Evolutionary conservation across 2,329 filamentous ascomycete genomes (phyloP).

Genomic region (Stemphylium vesicarium): DNA sequence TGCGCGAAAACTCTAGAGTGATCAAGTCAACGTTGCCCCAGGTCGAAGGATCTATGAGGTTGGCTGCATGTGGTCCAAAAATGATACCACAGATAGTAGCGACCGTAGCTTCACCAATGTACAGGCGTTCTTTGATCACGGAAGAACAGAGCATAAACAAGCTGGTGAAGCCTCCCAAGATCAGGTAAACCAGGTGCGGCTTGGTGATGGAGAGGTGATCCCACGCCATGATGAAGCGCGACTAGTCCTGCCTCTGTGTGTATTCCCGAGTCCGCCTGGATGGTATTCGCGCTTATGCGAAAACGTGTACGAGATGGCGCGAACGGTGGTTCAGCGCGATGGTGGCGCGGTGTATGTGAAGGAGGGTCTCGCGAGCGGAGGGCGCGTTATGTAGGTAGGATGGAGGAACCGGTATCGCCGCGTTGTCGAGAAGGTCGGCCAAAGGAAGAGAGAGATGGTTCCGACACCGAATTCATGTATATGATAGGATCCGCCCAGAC

Average conservation of each 20-base stretch:
- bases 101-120: conserved; percentile 97
- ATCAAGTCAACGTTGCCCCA: conserved; percentile 89
- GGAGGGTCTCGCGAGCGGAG: background rate
- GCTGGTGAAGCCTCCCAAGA: conserved; percentile 95
- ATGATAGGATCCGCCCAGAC: conserved; percentile 56
- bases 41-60: conserved; percentile 73
- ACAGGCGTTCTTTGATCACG: conserved; percentile 96
- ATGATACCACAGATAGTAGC: conserved; percentile 87
- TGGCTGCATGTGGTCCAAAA: conserved; percentile 83
- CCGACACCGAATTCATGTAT: conserved; percentile 53
- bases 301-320: background rate
- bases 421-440: conserved; percentile 25
- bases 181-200: conserved; percentile 98
- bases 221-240: conserved; percentile 69
- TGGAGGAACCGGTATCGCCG: conserved; percentile 23
- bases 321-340: background rate
- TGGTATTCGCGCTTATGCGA: conserved; percentile 13
- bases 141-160: conserved; percentile 99
- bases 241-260: conserved; percentile 11
- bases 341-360: background rate
- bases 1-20: conserved; percentile 86
- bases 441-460: conserved; percentile 25
- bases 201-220: conserved; percentile 84
- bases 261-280: background rate
- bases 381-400: conserved; percentile 35